Base-by-base conservation (phyloP, 2,329 filamentous ascomycete genomes). In the Exophiala sp. region DNA sequence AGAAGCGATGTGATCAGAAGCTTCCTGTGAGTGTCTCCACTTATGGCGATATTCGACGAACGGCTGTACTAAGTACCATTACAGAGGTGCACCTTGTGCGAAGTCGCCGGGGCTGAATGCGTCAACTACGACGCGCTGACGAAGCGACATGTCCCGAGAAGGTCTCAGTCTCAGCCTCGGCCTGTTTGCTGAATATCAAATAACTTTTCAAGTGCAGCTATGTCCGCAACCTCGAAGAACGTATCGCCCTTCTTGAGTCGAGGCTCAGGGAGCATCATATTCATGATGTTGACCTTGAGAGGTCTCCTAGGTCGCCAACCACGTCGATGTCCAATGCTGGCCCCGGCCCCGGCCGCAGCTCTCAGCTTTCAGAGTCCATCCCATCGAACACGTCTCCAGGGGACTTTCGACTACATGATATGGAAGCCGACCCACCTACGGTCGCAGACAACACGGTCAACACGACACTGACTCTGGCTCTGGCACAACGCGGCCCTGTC, bases 101-200 rank as follows among this genome's bases (percentile, higher is more conserved):
- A 90, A 67, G 95, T 95, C 71, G 89, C 87, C 13, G 79, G 80
- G 50, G 86, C 93, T 40, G 84, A 86, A 59, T 96, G 91, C 66
- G 88, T 95, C 40, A 90, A 91, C 56, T 96, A 95, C 68, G 91
- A 97, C 66, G 89, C 90, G 29, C 95, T 95, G 63, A 95, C 88
- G 19, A 95, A 95, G 74, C 83, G 86, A 64, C 88, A 95, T 70
- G 95, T 96, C 52, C 91, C 91, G 43, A 80, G 89, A 49, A 53
- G 50, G 50, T 53, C 27, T 14, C 13, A 5, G 11, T 42, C 29
- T 30, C 10, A 7, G 14, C 14, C 18, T 24, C 24, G 10, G n/a
- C 27, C 29, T 35, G 14, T 2, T 13, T 23, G 27, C 2, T 14
- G 16, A 37, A 22, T 3, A n/a, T 18, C 27, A 30, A 29, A 18